phyloP scores from a whole-genome alignment of 805 yeast genomes.

The Metschnikowia santaceciliae region DNA sequence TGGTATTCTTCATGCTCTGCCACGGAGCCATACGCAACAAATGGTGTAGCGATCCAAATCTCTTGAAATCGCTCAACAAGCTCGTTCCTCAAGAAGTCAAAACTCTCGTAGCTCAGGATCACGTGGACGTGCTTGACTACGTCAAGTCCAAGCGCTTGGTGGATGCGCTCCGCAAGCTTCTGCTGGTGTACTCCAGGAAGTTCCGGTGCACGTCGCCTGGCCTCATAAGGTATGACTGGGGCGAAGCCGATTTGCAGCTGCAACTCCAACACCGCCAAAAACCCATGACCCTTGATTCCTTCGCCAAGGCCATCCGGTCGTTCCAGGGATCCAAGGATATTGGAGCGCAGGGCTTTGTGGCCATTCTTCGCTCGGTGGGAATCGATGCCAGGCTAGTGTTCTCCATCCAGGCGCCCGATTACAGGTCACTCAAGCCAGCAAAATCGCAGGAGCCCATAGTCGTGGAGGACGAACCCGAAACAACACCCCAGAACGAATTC shows the following conservation, averaged over 20 bases:
- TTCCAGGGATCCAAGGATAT: conserved; percentile 72
- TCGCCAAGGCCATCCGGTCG: conserved; percentile 38
- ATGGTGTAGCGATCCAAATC: conserved; percentile 59
- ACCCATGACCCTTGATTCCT: conserved; percentile 37
- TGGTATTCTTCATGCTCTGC: conserved; percentile 53
- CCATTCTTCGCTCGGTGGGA: conserved; percentile 65
- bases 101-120: conserved; percentile 37
- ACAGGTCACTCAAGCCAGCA: conserved; percentile 14
- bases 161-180: conserved; percentile 69
- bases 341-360: conserved; percentile 84
- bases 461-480: neutral
- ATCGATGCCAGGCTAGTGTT: conserved; percentile 71
- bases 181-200: conserved; percentile 56
- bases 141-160: conserved; percentile 64
- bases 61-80: conserved; percentile 40
- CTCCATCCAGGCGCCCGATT: conserved; percentile 90
- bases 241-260: conserved; percentile 16
- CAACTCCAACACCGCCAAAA: conserved; percentile 10
- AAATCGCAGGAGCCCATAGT: conserved; percentile 3
- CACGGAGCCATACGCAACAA: conserved; percentile 68
- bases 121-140: conserved; percentile 16
- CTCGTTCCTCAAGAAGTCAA: conserved; percentile 46
- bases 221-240: conserved; percentile 34
- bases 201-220: conserved; percentile 48
- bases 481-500: conserved; percentile 13